Percentiles rank a stretch among this genome's conserved stretches.
Conservation (phyloP, 2,329 filamentous ascomycete species). For the Trichoderma atrobrunneum region DNA sequence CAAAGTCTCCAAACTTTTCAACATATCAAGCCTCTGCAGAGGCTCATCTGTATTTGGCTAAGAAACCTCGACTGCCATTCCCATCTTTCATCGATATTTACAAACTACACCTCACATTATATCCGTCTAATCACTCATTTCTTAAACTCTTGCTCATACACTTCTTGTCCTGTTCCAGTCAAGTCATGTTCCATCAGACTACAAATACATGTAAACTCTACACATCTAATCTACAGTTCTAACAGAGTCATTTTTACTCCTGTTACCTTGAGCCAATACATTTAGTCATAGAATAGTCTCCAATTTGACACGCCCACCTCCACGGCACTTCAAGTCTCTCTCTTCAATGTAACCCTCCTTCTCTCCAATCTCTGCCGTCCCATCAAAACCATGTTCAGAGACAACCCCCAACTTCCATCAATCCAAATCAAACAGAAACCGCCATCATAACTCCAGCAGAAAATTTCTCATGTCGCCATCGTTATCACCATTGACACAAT, state of each 20-base stretch:
- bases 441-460: background rate
- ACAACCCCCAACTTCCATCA: background rate
- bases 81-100: background rate
- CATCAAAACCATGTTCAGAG: background rate
- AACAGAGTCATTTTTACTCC: background rate
- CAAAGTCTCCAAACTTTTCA: fast-evolving
- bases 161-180: background rate
- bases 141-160: background rate
- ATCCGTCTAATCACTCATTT: background rate
- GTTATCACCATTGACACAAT: background rate
- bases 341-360: background rate
- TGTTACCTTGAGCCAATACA: background rate
- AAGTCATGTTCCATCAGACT: background rate
- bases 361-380: background rate
- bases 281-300: background rate
- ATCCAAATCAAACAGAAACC: background rate
- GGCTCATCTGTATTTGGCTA: background rate
- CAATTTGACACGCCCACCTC: background rate
- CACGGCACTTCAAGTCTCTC: background rate
- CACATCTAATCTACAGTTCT: background rate
- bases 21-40: background rate
- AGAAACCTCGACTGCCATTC: background rate
- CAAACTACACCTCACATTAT: background rate
- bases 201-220: background rate
- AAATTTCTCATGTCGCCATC: background rate